Evolutionary conservation across 208 protist species (phyloP).

Genomic region (Leishmania turanica): DNA sequence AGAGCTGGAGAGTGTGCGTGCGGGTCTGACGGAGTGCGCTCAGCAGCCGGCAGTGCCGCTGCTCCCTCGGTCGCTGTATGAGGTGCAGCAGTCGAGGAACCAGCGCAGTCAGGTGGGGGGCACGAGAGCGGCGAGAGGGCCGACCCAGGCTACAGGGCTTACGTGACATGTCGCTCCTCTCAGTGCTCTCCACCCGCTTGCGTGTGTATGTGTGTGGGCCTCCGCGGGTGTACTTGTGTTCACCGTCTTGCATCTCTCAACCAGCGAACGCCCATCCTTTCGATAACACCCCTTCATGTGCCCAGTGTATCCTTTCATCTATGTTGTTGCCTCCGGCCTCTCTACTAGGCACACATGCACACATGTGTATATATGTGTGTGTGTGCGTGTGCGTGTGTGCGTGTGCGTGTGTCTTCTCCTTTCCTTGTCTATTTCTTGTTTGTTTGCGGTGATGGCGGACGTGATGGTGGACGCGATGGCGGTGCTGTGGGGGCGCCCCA

Average conservation of each 20-base stretch:
- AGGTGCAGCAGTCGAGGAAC: not conserved
- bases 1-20: not conserved
- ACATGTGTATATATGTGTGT: no score
- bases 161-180: conserved; percentile 1
- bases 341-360: not conserved
- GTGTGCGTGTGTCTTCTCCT: not conserved
- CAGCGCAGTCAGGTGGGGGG: not conserved
- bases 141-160: not conserved
- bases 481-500: not conserved
- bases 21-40: not conserved
- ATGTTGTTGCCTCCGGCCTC: not conserved
- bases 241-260: not conserved
- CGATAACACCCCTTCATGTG: not conserved
- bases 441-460: not conserved
- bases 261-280: not conserved
- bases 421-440: not conserved
- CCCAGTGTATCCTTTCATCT: not conserved
- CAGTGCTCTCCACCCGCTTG: not conserved
- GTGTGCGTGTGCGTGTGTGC: not conserved
- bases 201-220: not conserved
- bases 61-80: not conserved
- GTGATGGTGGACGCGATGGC: not conserved
- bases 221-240: not conserved
- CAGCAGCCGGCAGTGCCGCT: not conserved
- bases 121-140: not conserved